Base-by-base conservation (phyloP, 768 basidiomycete species). In the Mycena pura region DNA sequence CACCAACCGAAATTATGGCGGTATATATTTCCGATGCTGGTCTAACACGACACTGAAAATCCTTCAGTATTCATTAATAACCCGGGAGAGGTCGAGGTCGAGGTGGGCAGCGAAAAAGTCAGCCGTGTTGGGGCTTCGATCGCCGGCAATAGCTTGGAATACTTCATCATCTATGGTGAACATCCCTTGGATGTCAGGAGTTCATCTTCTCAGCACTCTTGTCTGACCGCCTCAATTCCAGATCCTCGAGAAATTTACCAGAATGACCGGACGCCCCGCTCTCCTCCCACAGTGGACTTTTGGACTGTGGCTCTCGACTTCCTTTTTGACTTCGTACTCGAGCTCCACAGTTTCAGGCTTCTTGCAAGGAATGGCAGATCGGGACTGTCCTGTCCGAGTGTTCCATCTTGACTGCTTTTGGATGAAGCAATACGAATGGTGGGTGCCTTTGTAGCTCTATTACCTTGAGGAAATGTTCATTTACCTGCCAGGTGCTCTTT, bases 391-490 rank as follows among this genome's bases (percentile, higher is more conserved):
- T 17, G 87, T 91, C 25, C 82, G 88, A 21, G 89, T 91, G 3
- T 88, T 91, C 76, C 90, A 92, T 66, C 70, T 91, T 38, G 90
- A 91, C 68, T 91, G 89, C 68, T 92, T 90, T 71, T 88, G 86
- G 86, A 88, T 87, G 86, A 86, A 86, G 66, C 84, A 85, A 71
- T 87, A 88, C 67, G 85, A 88, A 73, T 88, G 86, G 86, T 83
- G 52, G 46, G 74, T 65, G 66, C 3, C 11, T 29, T 45, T 14
- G 19, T 10, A 24, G 27, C 36, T 44, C 36, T 21, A 22, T 45
- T 5, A 5, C 8, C n/a, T 28, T 63, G 54, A 47, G 17, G 39
- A 17, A 38, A 60, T 44, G 70, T 70, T 64, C 63, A 66, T n/a
- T 70, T 70, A 61, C 68, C 71, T 60, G 40, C 19, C 45, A 87